Percentiles rank a stretch among this genome's conserved stretches.
These are phyloP conservation scores for Neobulgaria alba DNA, from an alignment of 2,329 filamentous ascomycete genomes.

Conservation along the genomic window DNA sequence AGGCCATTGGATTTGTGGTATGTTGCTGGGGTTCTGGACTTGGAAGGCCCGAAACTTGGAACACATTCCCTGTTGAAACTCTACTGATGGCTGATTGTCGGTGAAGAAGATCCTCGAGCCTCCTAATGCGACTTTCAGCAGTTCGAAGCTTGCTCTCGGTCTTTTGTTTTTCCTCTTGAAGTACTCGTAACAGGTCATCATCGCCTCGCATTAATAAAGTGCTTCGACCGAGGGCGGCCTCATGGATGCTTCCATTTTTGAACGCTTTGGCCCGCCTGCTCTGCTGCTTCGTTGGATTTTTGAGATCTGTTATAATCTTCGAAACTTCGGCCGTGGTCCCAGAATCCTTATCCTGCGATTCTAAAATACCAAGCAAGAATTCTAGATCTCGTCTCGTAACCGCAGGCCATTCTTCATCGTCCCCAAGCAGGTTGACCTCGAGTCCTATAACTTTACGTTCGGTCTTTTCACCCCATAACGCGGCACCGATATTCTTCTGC, in stretches of 20 bases:
- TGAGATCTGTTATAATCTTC: slow-evolving; percentile 71
- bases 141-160: slow-evolving; percentile 67
- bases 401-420: slow-evolving; percentile 72
- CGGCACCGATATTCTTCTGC: slow-evolving; percentile 72
- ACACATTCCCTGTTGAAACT: slow-evolving; percentile 45
- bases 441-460: slow-evolving; percentile 67
- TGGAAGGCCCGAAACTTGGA: slow-evolving; percentile 38
- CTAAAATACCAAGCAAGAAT: slow-evolving; percentile 60
- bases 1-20: slow-evolving; percentile 26
- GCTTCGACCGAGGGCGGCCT: slow-evolving; percentile 78
- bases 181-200: slow-evolving; percentile 65
- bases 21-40: slow-evolving; percentile 42
- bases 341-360: slow-evolving; percentile 55
- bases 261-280: slow-evolving; percentile 83
- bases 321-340: slow-evolving; percentile 61
- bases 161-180: slow-evolving; percentile 77
- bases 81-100: slow-evolving; percentile 59
- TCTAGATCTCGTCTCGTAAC: slow-evolving; percentile 69
- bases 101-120: slow-evolving; percentile 86
- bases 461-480: slow-evolving; percentile 54
- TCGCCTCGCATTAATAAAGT: slow-evolving; percentile 80
- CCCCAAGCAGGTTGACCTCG: slow-evolving; percentile 76
- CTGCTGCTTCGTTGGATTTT: slow-evolving; percentile 76
- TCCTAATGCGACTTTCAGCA: slow-evolving; percentile 82
- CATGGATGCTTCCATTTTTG: slow-evolving; percentile 92